These are phyloP conservation scores for Citrus reticulata DNA, from an alignment of 345 rosid species.

Conservation along the genomic window DNA sequence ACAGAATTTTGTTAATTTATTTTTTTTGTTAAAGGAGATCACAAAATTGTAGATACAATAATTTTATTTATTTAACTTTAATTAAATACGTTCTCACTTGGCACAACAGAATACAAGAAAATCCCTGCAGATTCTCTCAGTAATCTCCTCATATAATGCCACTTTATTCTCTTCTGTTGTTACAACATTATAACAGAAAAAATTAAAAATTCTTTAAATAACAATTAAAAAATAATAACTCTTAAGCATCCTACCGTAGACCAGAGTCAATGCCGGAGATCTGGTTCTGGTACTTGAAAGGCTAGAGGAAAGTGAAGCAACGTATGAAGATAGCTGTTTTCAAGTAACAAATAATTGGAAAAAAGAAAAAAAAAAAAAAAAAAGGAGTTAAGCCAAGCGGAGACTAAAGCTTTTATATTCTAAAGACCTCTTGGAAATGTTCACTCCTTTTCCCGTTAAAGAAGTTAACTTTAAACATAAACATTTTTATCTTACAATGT, in stretches of 20 bases:
- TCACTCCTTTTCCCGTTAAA: constrained; percentile 33
- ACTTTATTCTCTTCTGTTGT: constrained; percentile 36
- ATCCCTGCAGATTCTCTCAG: constrained; percentile 29
- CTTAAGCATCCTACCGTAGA: constrained; percentile 19
- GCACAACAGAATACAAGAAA: constrained; percentile 19
- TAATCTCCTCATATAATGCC: constrained; percentile 37
- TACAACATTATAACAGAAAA: constrained; percentile 1
- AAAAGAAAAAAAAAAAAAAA: not conserved
- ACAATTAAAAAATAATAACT: not conserved
- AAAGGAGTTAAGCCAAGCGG: constrained; percentile 9
- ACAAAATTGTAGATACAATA: not conserved
- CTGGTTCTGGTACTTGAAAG: constrained; percentile 29
- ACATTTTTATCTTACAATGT: not conserved
- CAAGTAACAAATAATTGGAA: constrained; percentile 1
- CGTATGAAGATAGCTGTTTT: not conserved
- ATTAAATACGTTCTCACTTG: not conserved
- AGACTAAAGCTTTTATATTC: constrained; percentile 18
- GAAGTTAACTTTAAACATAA: constrained; percentile 2
- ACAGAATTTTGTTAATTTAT: not conserved
- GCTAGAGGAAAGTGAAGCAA: constrained; percentile 6
- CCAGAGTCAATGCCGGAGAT: constrained; percentile 58
- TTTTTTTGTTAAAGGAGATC: not conserved
- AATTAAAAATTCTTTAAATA: not conserved
- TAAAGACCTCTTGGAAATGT: constrained; percentile 17
- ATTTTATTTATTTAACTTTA: not conserved